Evolutionary conservation across 257 asterid species (phyloP).

Genomic region (Forsythia viridissima): DNA sequence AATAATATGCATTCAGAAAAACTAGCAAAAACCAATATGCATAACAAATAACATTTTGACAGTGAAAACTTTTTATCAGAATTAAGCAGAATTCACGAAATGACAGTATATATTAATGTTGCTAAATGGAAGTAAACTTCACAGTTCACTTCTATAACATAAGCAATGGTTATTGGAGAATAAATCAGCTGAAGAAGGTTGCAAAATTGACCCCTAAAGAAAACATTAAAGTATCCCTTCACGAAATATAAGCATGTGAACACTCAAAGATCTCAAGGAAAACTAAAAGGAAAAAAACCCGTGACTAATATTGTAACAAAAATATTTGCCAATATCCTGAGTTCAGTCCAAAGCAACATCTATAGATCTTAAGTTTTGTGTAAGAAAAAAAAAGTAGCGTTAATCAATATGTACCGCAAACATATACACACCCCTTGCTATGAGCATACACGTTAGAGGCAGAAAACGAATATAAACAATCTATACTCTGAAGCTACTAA

Average conservation of each 20-base stretch:
- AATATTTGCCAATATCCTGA: background rate
- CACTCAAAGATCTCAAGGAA: background rate
- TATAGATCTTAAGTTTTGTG: background rate
- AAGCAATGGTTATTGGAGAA: background rate
- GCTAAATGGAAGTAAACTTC: constrained; percentile 3
- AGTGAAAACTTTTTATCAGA: background rate
- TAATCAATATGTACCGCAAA: background rate
- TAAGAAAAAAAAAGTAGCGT: background rate
- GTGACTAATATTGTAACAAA: background rate
- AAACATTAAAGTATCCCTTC: background rate
- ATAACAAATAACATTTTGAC: constrained; percentile 13
- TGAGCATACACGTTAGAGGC: background rate
- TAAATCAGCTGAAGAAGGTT: background rate
- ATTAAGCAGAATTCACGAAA: constrained; percentile 18
- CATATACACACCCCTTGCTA: background rate
- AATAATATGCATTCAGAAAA: background rate
- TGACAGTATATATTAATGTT: background rate
- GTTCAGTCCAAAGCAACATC: background rate
- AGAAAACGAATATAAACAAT: background rate
- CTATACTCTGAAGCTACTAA: background rate
- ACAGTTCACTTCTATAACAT: constrained; percentile 1
- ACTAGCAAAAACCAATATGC: constrained; percentile 13
- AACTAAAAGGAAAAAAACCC: background rate
- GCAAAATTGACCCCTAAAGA: background rate
- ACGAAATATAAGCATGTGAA: background rate